Base-by-base conservation (phyloP, 2,329 filamentous ascomycete species). In the Trichophyton rubrum region DNA sequence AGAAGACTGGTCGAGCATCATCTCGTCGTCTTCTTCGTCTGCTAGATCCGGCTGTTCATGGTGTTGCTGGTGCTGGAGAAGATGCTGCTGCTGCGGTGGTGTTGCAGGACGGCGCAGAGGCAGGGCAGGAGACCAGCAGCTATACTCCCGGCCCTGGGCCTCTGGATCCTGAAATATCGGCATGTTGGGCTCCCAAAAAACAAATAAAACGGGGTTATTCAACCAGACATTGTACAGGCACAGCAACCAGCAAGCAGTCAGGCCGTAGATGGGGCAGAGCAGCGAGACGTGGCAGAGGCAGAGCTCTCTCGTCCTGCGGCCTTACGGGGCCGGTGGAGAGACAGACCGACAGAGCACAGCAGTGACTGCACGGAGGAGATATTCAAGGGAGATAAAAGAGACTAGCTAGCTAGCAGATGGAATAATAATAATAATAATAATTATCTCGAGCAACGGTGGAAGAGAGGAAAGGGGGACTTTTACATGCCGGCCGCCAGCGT, bases 151-250 rank as follows among this genome's bases (percentile, higher is more conserved):
- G 55, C 64, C 67, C 62, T 68, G 68, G 63, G 66, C 68, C 67
- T 75, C 67, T 33, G 62, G 64, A 60, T 67, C 66, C 59, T 68
- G 66, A 57, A 68, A 68, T 56, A 70, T 66, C 22, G 68, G 68
- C 68, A 70, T 70, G 53, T 59, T 67, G 59, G 53, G 61, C 43
- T 59, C 53, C n/a, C 40, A 56, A 38, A 38, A 38, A 38, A 38
- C 27, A 30, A 30, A 30, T 30, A 57, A 11, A 58, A 61, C 27
- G 53, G 3, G 43, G 45, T n/a, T 30, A 7, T 4, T 27, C 56
- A 60, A n/a, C 30, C 38, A 15, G 41, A 22, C 61, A 62, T 61
- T n/a, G 11, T 58, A 24, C 53, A 53, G 40, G 5, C 51, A 35
- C 55, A 40, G 41, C 47, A 55, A 7, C 27, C 27, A 30, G 6